phyloP scores from a whole-genome alignment of 768 basidiomycete species.

The Psilocybe cyanescens region DNA sequence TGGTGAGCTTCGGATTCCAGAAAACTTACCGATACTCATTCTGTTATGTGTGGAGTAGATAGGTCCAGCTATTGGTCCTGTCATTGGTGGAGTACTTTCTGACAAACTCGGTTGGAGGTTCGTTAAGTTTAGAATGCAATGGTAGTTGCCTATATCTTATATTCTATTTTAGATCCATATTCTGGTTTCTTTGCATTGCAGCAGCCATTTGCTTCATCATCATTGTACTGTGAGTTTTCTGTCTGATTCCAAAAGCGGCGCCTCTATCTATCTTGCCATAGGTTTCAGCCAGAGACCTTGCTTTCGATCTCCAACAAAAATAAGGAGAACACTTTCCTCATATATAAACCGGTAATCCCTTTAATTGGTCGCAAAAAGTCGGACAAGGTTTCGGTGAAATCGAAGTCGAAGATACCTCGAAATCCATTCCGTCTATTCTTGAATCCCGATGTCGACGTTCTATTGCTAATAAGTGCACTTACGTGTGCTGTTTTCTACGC shows the following conservation, averaged over 20 bases:
- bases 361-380: slow-evolving; percentile 35
- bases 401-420: slow-evolving; percentile 41
- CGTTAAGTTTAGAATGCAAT: slow-evolving; percentile 2
- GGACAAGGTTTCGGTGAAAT: slow-evolving; percentile 25
- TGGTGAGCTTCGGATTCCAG: slow-evolving; percentile 37
- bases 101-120: slow-evolving; percentile 69
- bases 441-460: slow-evolving; percentile 57
- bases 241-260: not conserved
- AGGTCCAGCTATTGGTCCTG: slow-evolving; percentile 64
- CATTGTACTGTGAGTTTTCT: slow-evolving; percentile 45
- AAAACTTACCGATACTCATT: not conserved
- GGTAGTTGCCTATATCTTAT: not conserved
- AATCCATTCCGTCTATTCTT: slow-evolving; percentile 63
- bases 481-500: slow-evolving; percentile 62
- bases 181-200: slow-evolving; percentile 63
- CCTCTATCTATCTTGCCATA: slow-evolving; percentile 28
- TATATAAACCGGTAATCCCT: slow-evolving; percentile 60
- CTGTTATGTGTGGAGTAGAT: slow-evolving; percentile 35
- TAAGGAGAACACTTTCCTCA: slow-evolving; percentile 45
- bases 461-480: slow-evolving; percentile 55
- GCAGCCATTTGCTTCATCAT: slow-evolving; percentile 48
- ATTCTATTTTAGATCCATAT: slow-evolving; percentile 49
- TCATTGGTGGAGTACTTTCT: slow-evolving; percentile 62
- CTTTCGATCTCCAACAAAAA: slow-evolving; percentile 59
- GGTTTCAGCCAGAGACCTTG: slow-evolving; percentile 57